Evolutionary conservation across 805 yeast species (phyloP), one percentile per base, ranked within the genome.

Genomic region (Suhomyces kilbournensis): DNA sequence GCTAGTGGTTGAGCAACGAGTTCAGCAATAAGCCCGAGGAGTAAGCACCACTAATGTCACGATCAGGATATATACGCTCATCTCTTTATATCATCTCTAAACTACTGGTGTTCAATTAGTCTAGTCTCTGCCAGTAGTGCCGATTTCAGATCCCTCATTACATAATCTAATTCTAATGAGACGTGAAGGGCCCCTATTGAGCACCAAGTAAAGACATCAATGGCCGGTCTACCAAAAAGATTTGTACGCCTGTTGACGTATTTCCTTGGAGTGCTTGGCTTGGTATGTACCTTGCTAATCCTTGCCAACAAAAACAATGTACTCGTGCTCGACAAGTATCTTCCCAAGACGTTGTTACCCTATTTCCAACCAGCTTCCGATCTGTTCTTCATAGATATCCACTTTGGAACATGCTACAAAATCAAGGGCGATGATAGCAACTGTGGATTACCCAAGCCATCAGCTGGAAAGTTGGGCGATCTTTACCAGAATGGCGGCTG

Each of bases 341-440:
- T 53, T 42, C 55, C 55, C 4, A 19, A 25, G 38, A 47, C 30
- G 38, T 44, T 48, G 17, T 35, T 52, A 2, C 28, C 53, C 4
- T 76, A 67, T 56, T 72, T 76, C 60, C 76, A 76, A 56, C 78
- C 78, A 4, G 66, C 70, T 14, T 60, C 71, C n/a, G 76, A 72
- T 28, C 44, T 55, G n/a, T 65, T 56, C 51, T 60, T 80, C 10
- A 62, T 76, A 9, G 84, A 80, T 56, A 60, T 80, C 10, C 61
- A 70, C 44, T 56, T 79, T 25, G 67, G 65, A n/a, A 53, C 64
- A 57, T 71, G 74, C 52, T 70, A 66, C 50, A 56, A 57, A 47
- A 64, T 63, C 48, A 62, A 59, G 25, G 48, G 58, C n/a, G 59
- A 61, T 3, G 56, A 52, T 28, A 53, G 57, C 3, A 49, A 46